These are phyloP conservation scores for Ophiostoma sp. DNA, from an alignment of 2,329 filamentous ascomycete genomes.

Conservation along the genomic window DNA sequence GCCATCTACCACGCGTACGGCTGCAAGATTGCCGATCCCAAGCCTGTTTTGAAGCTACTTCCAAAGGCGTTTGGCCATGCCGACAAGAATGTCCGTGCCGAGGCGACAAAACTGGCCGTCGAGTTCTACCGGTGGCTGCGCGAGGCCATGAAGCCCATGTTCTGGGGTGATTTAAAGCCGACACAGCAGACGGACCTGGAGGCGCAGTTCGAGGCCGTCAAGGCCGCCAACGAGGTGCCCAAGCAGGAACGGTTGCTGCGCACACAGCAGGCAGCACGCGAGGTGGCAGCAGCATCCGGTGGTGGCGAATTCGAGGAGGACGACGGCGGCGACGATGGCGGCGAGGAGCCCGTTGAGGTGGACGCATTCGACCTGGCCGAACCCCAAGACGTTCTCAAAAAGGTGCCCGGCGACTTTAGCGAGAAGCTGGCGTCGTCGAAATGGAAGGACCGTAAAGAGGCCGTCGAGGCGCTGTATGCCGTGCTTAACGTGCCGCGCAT, in stretches of 20 bases:
- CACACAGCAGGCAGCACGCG: conserved; percentile 83
- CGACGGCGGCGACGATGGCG: conserved; percentile 59
- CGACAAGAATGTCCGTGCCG: conserved; percentile 95
- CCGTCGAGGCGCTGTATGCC: conserved; percentile 76
- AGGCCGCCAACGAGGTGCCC: conserved; percentile 70
- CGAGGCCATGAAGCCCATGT: conserved; percentile 97
- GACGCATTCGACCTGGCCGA: conserved; percentile 82
- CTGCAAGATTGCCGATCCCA: conserved; percentile 91
- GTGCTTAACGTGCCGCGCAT: conserved; percentile 83
- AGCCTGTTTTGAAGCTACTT: conserved; percentile 82
- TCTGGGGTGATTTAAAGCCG: conserved; percentile 93
- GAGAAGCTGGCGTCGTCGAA: conserved; percentile 87
- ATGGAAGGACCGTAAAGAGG: conserved; percentile 98
- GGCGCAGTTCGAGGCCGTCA: conserved; percentile 89
- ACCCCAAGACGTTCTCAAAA: conserved; percentile 80
- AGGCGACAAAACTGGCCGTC: conserved; percentile 85
- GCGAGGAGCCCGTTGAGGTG: conserved; percentile 68
- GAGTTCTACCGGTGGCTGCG: conserved; percentile 97
- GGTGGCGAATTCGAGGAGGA: conserved; percentile 59
- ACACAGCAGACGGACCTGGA: conserved; percentile 95
- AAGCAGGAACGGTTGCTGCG: conserved; percentile 88
- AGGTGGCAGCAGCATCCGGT: conserved; percentile 63
- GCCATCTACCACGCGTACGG: conserved; percentile 91
- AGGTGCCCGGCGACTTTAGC: conserved; percentile 77
- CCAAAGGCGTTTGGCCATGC: conserved; percentile 94